Percentiles rank a stretch among this genome's conserved stretches.
Evolutionary conservation across 2,329 filamentous ascomycete species (phyloP).

Genomic region (Diaporthe vexans): DNA sequence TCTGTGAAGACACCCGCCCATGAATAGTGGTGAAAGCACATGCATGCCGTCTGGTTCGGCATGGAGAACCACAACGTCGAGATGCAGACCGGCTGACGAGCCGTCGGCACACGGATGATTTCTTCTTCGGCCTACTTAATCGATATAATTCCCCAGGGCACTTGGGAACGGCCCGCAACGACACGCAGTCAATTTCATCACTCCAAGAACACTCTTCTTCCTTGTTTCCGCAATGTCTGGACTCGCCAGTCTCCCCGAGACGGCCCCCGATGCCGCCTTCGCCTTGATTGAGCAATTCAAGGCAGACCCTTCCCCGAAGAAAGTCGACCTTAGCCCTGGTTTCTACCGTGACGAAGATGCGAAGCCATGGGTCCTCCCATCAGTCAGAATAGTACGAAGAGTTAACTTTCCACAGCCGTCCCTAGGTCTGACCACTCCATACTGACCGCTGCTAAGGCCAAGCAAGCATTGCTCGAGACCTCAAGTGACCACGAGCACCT

Average conservation of each 20-base stretch:
- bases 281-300: neutral
- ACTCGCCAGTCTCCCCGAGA: neutral
- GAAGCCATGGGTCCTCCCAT: conserved; percentile 1
- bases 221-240: neutral
- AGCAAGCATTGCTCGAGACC: neutral
- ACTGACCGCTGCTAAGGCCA: neutral
- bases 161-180: too few species aligned
- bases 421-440: neutral
- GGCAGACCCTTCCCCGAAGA: neutral
- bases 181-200: neutral
- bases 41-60: too few species aligned
- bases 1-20: too few species aligned
- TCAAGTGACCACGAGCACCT: neutral
- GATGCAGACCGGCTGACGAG: too few species aligned
- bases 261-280: neutral
- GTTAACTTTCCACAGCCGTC: neutral
- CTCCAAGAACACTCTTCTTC: too few species aligned
- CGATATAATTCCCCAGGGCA: too few species aligned
- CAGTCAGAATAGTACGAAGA: neutral
- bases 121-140: too few species aligned
- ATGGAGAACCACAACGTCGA: too few species aligned
- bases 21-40: too few species aligned
- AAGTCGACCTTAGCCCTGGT: neutral
- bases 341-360: conserved; percentile 10
- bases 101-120: too few species aligned